A percentile compares a stretch with the other conserved stretches of the same genome.
phyloP scores from a whole-genome alignment of 345 rosid species.

The Populus nigra region DNA sequence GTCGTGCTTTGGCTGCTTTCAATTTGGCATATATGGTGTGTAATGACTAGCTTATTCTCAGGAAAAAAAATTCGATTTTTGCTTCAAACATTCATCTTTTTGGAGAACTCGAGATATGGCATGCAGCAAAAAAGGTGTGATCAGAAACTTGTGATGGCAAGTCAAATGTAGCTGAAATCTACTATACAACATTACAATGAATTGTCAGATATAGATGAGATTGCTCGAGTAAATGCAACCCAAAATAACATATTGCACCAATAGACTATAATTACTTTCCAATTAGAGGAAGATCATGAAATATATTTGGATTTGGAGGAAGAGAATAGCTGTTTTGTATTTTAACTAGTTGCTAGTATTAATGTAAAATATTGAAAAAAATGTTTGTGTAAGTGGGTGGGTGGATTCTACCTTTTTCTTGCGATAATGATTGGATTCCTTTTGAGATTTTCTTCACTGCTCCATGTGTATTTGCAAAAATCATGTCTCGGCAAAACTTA shows the following conservation, averaged over 20 bases:
- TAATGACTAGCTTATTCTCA: too few species aligned
- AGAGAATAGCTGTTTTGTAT: not conserved
- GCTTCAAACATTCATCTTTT: too few species aligned
- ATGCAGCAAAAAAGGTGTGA: too few species aligned
- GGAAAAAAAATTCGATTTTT: too few species aligned
- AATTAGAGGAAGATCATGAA: not conserved
- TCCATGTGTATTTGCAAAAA: not conserved
- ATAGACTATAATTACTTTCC: too few species aligned
- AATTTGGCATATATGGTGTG: too few species aligned
- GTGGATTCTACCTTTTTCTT: not conserved
- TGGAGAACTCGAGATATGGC: too few species aligned
- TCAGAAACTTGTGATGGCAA: too few species aligned
- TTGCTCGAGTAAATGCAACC: constrained; percentile 24
- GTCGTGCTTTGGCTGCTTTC: too few species aligned
- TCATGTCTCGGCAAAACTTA: not conserved
- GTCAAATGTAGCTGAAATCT: too few species aligned
- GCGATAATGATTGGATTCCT: not conserved
- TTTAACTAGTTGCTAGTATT: not conserved
- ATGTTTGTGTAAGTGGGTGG: not conserved
- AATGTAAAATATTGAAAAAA: not conserved
- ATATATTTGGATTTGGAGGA: not conserved
- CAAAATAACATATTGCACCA: not conserved
- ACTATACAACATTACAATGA: not conserved
- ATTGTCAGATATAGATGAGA: constrained; percentile 20
- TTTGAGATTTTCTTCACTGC: not conserved